Evolutionary conservation across 345 rosid species (phyloP).

Genomic region (Lumnitzera littorea): DNA sequence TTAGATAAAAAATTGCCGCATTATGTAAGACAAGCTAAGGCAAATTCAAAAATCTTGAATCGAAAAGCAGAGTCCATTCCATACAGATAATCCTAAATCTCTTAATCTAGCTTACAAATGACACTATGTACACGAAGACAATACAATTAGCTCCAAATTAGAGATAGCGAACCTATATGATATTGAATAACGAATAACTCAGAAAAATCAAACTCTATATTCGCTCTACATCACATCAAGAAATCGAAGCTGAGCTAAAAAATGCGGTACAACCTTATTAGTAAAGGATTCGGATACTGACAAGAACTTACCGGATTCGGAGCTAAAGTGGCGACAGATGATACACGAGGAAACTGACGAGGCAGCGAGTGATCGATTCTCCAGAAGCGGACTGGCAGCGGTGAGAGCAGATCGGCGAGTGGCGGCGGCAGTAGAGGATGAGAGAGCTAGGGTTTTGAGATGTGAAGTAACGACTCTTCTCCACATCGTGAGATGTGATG

Average conservation of each 20-base stretch:
- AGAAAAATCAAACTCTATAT: no score
- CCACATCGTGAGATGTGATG: constrained; percentile 12
- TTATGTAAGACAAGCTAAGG: no score
- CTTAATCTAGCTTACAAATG: no score
- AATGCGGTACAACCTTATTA: background rate
- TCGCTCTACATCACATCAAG: background rate
- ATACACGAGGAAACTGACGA: background rate
- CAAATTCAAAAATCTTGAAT: no score
- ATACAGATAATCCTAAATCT: no score
- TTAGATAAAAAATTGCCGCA: background rate
- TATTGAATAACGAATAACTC: no score
- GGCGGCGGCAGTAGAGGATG: constrained; percentile 4
- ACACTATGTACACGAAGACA: no score
- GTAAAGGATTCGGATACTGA: background rate
- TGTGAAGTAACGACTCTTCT: constrained; percentile 14
- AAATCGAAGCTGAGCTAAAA: background rate
- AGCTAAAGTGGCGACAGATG: constrained; percentile 8
- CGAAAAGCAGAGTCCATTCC: no score
- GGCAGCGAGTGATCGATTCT: constrained; percentile 1
- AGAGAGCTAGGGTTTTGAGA: constrained; percentile 19
- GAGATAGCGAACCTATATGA: no score
- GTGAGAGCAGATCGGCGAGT: constrained; percentile 7
- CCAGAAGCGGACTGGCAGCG: constrained; percentile 1
- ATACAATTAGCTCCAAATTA: no score
- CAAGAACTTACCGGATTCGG: constrained; percentile 9